phyloP scores from a whole-genome alignment of 2,329 filamentous ascomycete species.

The Fusarium equiseti region DNA sequence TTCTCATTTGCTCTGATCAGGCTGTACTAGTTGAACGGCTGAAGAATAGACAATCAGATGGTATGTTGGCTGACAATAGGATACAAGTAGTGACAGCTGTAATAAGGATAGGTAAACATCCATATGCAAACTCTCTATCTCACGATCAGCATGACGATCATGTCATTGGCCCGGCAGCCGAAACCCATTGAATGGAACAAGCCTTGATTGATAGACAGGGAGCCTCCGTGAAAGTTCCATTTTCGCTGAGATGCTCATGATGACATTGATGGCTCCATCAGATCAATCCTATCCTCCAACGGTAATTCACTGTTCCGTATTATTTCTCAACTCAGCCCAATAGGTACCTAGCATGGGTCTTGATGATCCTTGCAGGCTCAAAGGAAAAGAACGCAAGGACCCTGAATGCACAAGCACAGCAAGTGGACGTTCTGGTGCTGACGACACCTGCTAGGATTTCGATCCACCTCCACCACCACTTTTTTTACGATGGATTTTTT shows the following conservation, averaged over 20 bases:
- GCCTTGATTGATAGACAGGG: conserved; percentile 16
- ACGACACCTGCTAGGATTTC: conserved; percentile 41
- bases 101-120: background rate
- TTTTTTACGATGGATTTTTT: conserved; percentile 13
- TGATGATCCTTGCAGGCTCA: background rate
- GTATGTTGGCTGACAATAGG: background rate
- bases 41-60: conserved; percentile 13
- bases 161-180: conserved; percentile 40
- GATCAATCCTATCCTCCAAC: background rate
- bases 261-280: conserved; percentile 20
- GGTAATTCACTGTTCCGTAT: background rate
- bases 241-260: conserved; percentile 15
- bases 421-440: conserved; percentile 31
- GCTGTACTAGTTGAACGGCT: conserved; percentile 28
- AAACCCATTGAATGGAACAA: conserved; percentile 18
- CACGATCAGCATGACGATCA: conserved; percentile 38
- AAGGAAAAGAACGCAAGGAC: conserved; percentile 24
- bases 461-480: conserved; percentile 31
- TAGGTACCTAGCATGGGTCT: conserved; percentile 9
- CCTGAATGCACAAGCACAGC: conserved; percentile 8
- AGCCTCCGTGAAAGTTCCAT: conserved; percentile 26
- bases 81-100: background rate
- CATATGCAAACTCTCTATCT: conserved; percentile 20
- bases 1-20: conserved; percentile 21
- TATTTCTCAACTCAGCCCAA: background rate